Evolutionary conservation across 164 flowering plant species (phyloP), one percentile per base, ranked within the genome.

Genomic region (Vitis labrusca): DNA sequence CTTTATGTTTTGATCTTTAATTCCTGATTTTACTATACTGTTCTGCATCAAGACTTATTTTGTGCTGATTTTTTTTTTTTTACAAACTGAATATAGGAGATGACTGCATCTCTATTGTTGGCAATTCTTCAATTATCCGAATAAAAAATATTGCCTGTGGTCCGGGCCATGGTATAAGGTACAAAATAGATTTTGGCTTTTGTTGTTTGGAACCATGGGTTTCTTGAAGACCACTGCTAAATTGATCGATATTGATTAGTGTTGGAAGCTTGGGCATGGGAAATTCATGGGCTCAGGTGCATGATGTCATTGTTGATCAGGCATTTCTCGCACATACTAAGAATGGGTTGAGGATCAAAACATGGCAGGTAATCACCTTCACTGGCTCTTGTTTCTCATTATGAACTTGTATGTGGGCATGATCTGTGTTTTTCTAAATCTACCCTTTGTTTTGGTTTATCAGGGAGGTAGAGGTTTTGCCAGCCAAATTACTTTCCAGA

Each of bases 151-250:
- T 91, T 59, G 27, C 65, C 8, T 91, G 99, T 78, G 96, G 91
- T 10, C 92, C 94, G 50, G 99, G 99, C 66, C 98, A 95, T 78
- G 99, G 99, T 62, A 93, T 93, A 80, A 95, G 99, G 99, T 92
- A 79, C 63, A 10, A 57, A 9, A 37, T 37, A 0, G 30, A 59
- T 29, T 62, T 23, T 23, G 27, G 3, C n/a, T 58, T 55, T 44
- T 49, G 10, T 71, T 14, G 32, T 30, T 47, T 12, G 53, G 27
- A 55, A 56, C 56, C 52, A 5, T 3, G 19, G 3, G 19, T 67
- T 12, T 17, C 3, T 29, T 48, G 37, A 60, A 55, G 19, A 19
- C 6, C 11, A 52, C 47, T n/a, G 59, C 68, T 76, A n/a, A 6
- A 71, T 23, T 64, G 23, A 15, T 65, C 0, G 60, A 2, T 65